phyloP scores from a whole-genome alignment of 176 grass and related monocot species.

The Phoenix dactylifera region DNA sequence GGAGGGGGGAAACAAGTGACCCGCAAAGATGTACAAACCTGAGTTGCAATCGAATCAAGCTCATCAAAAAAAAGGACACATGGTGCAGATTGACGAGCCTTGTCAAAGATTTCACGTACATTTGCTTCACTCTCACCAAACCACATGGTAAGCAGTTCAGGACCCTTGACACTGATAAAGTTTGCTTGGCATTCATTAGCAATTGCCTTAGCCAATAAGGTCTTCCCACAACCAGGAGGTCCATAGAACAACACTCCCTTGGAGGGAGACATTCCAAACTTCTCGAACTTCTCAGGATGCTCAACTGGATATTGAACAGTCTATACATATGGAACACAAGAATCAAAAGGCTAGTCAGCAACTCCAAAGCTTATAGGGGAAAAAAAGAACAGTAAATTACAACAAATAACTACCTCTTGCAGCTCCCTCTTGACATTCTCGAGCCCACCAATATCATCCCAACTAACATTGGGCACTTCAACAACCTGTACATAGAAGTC shows the following conservation, averaged over 20 bases:
- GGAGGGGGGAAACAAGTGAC: too few relatives aligned
- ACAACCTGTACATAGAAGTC: background rate
- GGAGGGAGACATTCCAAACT: constrained; percentile 18
- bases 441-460: constrained; percentile 17
- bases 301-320: constrained; percentile 22
- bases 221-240: constrained; percentile 18
- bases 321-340: background rate
- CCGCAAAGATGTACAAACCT: background rate
- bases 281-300: constrained; percentile 23
- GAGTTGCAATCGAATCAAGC: constrained; percentile 19
- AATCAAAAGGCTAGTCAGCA: too few relatives aligned
- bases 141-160: constrained; percentile 20
- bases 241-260: constrained; percentile 24
- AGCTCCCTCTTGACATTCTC: constrained; percentile 20
- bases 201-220: background rate
- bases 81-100: constrained; percentile 19
- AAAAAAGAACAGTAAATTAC: too few relatives aligned
- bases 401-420: constrained; percentile 10
- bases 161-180: background rate
- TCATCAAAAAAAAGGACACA: constrained; percentile 22
- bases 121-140: constrained; percentile 23
- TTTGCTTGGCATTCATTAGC: too few relatives aligned
- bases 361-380: too few relatives aligned
- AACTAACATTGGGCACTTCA: constrained; percentile 14
- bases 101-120: constrained; percentile 21